phyloP scores from a whole-genome alignment of 1,284 basidiomycete genomes.

The Ceraceosorus bombacis region DNA sequence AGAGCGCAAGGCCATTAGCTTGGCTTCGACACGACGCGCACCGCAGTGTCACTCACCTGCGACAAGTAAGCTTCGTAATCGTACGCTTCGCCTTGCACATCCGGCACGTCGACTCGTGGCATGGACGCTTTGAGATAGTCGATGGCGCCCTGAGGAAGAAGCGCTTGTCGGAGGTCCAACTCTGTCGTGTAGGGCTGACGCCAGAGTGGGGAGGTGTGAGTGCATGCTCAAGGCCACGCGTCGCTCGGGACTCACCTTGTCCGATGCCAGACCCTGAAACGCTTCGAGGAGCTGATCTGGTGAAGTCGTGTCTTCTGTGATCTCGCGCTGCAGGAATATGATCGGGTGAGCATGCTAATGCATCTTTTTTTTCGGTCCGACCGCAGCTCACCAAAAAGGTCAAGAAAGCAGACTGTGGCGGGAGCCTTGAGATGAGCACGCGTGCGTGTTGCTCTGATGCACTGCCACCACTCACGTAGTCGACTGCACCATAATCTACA shows the following conservation, averaged over 20 bases:
- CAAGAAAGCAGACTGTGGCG: neutral
- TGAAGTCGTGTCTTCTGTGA: conserved; percentile 89
- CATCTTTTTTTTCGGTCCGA: no score
- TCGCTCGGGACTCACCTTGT: conserved; percentile 61
- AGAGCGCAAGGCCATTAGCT: neutral
- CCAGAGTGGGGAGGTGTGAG: no score
- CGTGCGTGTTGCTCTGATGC: no score
- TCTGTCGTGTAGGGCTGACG: conserved; percentile 76
- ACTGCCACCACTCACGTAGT: conserved; percentile 52
- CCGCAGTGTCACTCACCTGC: conserved; percentile 13
- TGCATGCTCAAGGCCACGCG: no score
- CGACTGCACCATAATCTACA: conserved; percentile 76
- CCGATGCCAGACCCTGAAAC: conserved; percentile 81
- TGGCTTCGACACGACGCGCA: neutral
- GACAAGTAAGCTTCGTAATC: conserved; percentile 38
- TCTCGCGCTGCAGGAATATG: conserved; percentile 77
- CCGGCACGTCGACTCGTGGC: conserved; percentile 32
- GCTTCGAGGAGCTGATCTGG: conserved; percentile 84
- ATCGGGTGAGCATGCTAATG: conserved; percentile 51
- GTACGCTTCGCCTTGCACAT: conserved; percentile 30
- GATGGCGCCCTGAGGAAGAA: conserved; percentile 68
- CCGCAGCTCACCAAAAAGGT: neutral
- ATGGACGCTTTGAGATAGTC: conserved; percentile 60
- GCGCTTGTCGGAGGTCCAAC: conserved; percentile 79
- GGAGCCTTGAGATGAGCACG: neutral